phyloP scores from a whole-genome alignment of 495 filamentous ascomycete genomes.

The Cladorrhinum samala region DNA sequence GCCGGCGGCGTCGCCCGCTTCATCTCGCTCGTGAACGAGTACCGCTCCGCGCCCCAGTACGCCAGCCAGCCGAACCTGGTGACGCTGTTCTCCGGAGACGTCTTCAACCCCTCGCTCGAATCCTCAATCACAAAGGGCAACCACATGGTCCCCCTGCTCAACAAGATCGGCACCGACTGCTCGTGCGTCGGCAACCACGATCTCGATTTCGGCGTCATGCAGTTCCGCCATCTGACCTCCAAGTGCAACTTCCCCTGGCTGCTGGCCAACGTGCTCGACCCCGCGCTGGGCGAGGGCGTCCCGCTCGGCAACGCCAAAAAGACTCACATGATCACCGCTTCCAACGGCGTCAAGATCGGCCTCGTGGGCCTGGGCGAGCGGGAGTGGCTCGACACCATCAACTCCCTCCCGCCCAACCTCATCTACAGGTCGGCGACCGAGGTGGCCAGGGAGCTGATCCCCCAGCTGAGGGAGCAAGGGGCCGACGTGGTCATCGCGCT shows the following conservation, averaged over 20 bases:
- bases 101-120: conserved; percentile 84
- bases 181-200: conserved; percentile 89
- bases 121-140: conserved; percentile 76
- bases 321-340: conserved; percentile 64
- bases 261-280: conserved; percentile 76
- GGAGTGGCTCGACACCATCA: conserved; percentile 80
- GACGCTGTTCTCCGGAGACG: conserved; percentile 87
- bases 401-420: conserved; percentile 70
- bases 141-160: conserved; percentile 87
- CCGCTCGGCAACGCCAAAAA: conserved; percentile 65
- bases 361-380: conserved; percentile 76
- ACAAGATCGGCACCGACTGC: conserved; percentile 65
- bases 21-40: conserved; percentile 68
- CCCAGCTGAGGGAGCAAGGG: conserved; percentile 63
- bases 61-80: conserved; percentile 56
- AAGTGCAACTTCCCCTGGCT: conserved; percentile 87
- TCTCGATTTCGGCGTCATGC: conserved; percentile 83
- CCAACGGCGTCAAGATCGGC: conserved; percentile 80
- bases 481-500: conserved; percentile 76
- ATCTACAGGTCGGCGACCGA: conserved; percentile 70
- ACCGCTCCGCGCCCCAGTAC: conserved; percentile 54
- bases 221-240: conserved; percentile 63
- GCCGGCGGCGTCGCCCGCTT: conserved; percentile 75
- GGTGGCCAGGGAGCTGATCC: conserved; percentile 65
- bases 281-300: conserved; percentile 60